phyloP scores from a whole-genome alignment of 2,329 filamentous ascomycete genomes.

The Cladosporium sp. region DNA sequence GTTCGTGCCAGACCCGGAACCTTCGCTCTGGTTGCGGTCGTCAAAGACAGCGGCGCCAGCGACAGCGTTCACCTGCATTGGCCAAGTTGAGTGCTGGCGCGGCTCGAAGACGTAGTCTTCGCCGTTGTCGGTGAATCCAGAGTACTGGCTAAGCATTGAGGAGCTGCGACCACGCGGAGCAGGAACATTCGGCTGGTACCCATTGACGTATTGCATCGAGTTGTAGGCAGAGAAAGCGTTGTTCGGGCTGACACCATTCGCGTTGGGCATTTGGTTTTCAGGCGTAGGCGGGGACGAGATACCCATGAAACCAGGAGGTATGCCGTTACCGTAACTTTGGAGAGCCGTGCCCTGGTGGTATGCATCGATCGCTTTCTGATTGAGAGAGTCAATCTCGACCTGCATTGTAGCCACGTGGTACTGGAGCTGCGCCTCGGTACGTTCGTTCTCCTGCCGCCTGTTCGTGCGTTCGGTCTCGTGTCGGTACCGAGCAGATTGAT shows the following conservation, averaged over 20 bases:
- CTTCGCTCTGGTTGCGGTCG: conserved; percentile 25
- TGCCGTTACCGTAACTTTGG: conserved; percentile 23
- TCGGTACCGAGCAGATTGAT: conserved; percentile 31
- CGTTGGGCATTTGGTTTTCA: conserved; percentile 56
- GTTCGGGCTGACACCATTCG: conserved; percentile 28
- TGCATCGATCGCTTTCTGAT: conserved; percentile 37
- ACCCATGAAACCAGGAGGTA: conserved; percentile 16
- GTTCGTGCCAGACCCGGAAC: conserved; percentile 24
- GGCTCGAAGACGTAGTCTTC: conserved; percentile 24
- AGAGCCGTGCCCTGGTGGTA: conserved; percentile 34
- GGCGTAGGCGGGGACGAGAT: conserved; percentile 49
- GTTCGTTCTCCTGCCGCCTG: conserved; percentile 28
- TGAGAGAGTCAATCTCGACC: conserved; percentile 33
- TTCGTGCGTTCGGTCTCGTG: conserved; percentile 30
- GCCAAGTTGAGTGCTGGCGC: conserved; percentile 23
- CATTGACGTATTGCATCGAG: conserved; percentile 14
- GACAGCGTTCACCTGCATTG: conserved; percentile 15
- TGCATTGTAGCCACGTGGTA: conserved; percentile 37
- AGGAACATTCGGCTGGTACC: conserved; percentile 8
- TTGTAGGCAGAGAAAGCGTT: conserved; percentile 18
- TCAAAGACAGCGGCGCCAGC: conserved; percentile 16
- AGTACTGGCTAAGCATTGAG: conserved; percentile 50
- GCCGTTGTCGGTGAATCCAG: conserved; percentile 45
- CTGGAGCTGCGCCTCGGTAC: conserved; percentile 36
- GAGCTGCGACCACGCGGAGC: conserved; percentile 44